phyloP scores from a whole-genome alignment of 768 basidiomycete species.

The Xanthoconium purpureum region DNA sequence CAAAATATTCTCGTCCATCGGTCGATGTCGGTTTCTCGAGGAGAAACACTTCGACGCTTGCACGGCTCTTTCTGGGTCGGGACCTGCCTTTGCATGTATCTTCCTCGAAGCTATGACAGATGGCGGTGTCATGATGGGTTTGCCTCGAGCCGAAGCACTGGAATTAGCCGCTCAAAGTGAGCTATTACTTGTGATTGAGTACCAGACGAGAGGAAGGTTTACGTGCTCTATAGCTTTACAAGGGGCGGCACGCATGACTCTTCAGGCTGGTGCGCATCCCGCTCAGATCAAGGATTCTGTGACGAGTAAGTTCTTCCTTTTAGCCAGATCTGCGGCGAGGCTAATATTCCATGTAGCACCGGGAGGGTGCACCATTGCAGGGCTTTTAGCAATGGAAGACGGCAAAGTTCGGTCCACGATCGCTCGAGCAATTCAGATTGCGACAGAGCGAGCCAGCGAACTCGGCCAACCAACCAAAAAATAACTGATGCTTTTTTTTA shows the following conservation, averaged over 20 bases:
- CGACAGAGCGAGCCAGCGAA: constrained; percentile 84
- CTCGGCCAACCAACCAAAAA: constrained; percentile 70
- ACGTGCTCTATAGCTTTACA: constrained; percentile 65
- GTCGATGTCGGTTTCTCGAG: constrained; percentile 91
- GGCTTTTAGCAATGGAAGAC: constrained; percentile 92
- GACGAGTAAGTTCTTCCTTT: constrained; percentile 63
- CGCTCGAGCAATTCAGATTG: constrained; percentile 90
- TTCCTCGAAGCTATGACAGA: constrained; percentile 99
- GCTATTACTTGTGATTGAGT: constrained; percentile 21
- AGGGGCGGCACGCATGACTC: constrained; percentile 93
- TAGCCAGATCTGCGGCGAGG: not conserved
- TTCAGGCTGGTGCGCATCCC: constrained; percentile 86
- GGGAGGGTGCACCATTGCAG: constrained; percentile 97
- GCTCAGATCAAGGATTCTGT: constrained; percentile 97
- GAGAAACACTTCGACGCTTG: constrained; percentile 99
- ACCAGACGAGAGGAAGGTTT: not conserved
- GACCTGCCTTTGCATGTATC: constrained; percentile 95
- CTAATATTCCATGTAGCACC: constrained; percentile 60
- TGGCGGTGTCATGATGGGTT: constrained; percentile 99
- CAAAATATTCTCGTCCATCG: constrained; percentile 96
- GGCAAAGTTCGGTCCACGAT: constrained; percentile 91
- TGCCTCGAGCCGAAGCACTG: constrained; percentile 89
- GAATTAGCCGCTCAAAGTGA: constrained; percentile 95
- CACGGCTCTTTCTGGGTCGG: constrained; percentile 93
- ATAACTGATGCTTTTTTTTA: constrained; percentile 17